Percentiles rank a stretch among this genome's conserved stretches.
phyloP scores from a whole-genome alignment of 192 early-diverging fungal genomes.

The Ambispora gerdemannii region DNA sequence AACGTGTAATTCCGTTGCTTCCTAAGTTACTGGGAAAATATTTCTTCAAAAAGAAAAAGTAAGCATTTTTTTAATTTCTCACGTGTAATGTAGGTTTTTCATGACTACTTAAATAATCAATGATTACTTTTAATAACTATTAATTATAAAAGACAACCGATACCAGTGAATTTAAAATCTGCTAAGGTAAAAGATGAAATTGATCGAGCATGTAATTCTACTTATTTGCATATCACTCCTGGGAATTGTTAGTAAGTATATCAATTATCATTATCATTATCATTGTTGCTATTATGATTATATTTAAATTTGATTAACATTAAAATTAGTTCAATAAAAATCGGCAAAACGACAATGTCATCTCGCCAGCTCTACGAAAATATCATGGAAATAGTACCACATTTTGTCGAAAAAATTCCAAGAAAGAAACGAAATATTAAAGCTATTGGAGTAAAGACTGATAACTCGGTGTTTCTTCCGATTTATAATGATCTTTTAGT shows the following conservation, averaged over 20 bases:
- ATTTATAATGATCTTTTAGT: slow-evolving; percentile 78
- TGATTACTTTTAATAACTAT: slow-evolving; percentile 2
- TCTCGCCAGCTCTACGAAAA: slow-evolving; percentile 71
- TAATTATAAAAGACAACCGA: slow-evolving; percentile 55
- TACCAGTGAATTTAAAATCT: slow-evolving; percentile 63
- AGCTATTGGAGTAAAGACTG: slow-evolving; percentile 81
- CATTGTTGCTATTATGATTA: neutral
- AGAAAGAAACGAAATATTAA: slow-evolving; percentile 82
- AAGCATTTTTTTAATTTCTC: slow-evolving; percentile 30
- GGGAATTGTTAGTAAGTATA: slow-evolving; percentile 61
- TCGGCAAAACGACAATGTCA: slow-evolving; percentile 64
- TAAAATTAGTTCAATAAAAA: slow-evolving; percentile 62
- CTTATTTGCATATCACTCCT: slow-evolving; percentile 57
- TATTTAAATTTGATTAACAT: slow-evolving; percentile 33
- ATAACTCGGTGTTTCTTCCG: slow-evolving; percentile 75
- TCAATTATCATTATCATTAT: neutral
- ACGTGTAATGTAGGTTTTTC: slow-evolving; percentile 29
- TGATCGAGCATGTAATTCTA: slow-evolving; percentile 53
- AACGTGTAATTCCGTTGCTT: slow-evolving; percentile 69
- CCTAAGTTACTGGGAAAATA: slow-evolving; percentile 78
- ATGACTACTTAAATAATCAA: too few relatives aligned
- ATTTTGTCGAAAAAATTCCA: slow-evolving; percentile 65
- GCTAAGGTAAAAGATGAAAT: slow-evolving; percentile 62
- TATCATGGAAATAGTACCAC: slow-evolving; percentile 59
- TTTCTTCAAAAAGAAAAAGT: slow-evolving; percentile 84